These are phyloP conservation scores for Ophiostoma populinum DNA, from an alignment of 2,329 filamentous ascomycete species.

Conservation along the genomic window DNA sequence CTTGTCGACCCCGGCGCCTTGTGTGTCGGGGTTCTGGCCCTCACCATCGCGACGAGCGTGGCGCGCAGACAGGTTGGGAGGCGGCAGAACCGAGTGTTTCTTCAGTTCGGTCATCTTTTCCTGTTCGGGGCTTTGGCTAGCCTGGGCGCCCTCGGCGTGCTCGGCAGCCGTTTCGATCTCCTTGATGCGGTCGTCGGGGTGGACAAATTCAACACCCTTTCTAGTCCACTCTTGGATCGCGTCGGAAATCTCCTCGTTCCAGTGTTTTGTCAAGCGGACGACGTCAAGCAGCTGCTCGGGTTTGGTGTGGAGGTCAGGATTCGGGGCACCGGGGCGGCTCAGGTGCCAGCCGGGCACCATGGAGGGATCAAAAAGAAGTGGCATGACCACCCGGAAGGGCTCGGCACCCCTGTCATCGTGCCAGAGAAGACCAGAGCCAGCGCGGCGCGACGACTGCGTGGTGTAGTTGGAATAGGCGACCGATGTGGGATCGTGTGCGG, in stretches of 20 bases:
- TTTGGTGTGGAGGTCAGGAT: conserved; percentile 26
- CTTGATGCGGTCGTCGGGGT: conserved; percentile 1
- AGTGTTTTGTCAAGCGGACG: conserved; percentile 28
- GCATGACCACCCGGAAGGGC: conserved; percentile 33
- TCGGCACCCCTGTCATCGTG: conserved; percentile 12
- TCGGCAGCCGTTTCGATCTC: background rate
- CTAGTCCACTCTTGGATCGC: conserved; percentile 27
- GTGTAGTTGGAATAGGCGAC: conserved; percentile 28
- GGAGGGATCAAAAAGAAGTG: conserved; percentile 34
- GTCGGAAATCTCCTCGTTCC: conserved; percentile 29
- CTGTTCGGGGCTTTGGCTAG: no score
- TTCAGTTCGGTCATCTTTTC: no score
- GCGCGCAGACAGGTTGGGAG: background rate
- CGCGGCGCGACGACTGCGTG: background rate
- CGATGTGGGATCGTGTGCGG: conserved; percentile 23
- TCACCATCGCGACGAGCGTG: background rate
- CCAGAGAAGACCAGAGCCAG: conserved; percentile 11
- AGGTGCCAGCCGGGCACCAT: conserved; percentile 34
- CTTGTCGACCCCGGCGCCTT: conserved; percentile 6
- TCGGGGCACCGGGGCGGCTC: conserved; percentile 23
- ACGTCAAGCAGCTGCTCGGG: conserved; percentile 38
- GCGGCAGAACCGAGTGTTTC: background rate
- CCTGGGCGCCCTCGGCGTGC: background rate
- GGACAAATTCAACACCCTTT: conserved; percentile 11
- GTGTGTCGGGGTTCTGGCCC: no score